Conservation (phyloP, 176 grass and related monocot genomes). For the Ensete ventricosum region DNA sequence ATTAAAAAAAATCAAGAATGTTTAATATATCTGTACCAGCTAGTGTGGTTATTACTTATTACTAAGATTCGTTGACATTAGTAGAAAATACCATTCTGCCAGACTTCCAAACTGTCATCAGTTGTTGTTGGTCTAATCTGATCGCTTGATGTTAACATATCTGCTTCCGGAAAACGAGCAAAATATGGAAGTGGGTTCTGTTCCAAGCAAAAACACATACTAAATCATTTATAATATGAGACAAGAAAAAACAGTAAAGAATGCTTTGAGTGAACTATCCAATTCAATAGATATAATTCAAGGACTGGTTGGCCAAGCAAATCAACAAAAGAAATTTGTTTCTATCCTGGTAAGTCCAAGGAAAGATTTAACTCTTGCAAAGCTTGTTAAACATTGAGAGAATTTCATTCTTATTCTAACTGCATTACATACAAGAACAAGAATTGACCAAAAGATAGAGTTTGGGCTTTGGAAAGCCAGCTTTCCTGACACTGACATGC, state of each 20-base stretch:
- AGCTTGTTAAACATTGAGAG: too few species aligned
- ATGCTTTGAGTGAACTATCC: not conserved
- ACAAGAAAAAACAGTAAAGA: not conserved
- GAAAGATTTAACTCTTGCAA: too few species aligned
- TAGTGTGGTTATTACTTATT: too few species aligned
- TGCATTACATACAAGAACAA: too few species aligned
- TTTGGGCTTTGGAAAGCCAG: too few species aligned
- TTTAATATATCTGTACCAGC: too few species aligned
- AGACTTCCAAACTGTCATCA: constrained; percentile 83
- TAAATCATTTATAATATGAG: not conserved
- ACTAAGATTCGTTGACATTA: not conserved
- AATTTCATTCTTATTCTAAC: too few species aligned
- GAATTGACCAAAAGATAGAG: too few species aligned
- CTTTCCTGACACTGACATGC: too few species aligned
- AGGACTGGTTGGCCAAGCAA: not conserved
- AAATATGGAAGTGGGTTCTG: constrained; percentile 80
- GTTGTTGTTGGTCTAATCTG: constrained; percentile 87
- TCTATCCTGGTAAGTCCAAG: too few species aligned
- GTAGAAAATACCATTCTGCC: constrained; percentile 60
- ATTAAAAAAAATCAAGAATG: too few species aligned
- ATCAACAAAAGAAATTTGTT: not conserved
- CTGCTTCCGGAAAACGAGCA: constrained; percentile 68
- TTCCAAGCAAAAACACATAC: constrained; percentile 20
- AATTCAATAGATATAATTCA: not conserved
- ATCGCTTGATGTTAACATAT: constrained; percentile 90